Conservation (phyloP, 1,139 yeast genomes). For the Arxiozyma slooffiae region DNA sequence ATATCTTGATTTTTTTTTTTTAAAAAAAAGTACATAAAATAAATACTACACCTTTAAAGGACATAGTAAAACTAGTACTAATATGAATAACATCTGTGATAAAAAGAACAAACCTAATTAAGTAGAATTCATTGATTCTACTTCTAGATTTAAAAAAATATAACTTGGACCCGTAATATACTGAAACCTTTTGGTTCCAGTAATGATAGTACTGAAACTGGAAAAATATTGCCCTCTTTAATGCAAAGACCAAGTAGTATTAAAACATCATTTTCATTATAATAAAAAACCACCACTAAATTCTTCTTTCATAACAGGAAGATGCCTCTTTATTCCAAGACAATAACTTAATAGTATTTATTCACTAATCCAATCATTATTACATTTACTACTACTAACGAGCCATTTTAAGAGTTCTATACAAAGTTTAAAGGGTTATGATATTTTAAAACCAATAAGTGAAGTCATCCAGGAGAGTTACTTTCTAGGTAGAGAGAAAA, state of each 20-base stretch:
- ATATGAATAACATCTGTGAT: neutral
- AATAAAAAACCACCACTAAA: conserved; percentile 25
- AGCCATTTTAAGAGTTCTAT: conserved; percentile 39
- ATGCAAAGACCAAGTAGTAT: conserved; percentile 23
- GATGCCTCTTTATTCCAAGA: conserved; percentile 25
- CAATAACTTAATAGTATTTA: conserved; percentile 13
- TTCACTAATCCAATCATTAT: conserved; percentile 52
- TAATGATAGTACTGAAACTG: neutral
- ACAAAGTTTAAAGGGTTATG: conserved; percentile 82
- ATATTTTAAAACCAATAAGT: conserved; percentile 83
- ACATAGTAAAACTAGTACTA: neutral
- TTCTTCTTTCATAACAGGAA: conserved; percentile 23
- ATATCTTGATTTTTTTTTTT: too few species aligned
- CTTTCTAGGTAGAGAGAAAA: conserved; percentile 66
- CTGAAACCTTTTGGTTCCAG: neutral
- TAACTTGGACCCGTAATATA: neutral
- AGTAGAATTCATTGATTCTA: neutral
- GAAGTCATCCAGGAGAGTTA: conserved; percentile 98
- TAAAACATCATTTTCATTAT: conserved; percentile 30
- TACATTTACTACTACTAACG: conserved; percentile 68
- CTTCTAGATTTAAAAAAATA: neutral
- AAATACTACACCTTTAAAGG: neutral
- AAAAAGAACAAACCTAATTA: neutral
- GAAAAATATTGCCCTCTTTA: conserved; percentile 22
- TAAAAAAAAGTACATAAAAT: conserved; percentile 2